Base-by-base conservation (phyloP, 202 grass and related monocot genomes). In the Brachypodium distachyon region DNA sequence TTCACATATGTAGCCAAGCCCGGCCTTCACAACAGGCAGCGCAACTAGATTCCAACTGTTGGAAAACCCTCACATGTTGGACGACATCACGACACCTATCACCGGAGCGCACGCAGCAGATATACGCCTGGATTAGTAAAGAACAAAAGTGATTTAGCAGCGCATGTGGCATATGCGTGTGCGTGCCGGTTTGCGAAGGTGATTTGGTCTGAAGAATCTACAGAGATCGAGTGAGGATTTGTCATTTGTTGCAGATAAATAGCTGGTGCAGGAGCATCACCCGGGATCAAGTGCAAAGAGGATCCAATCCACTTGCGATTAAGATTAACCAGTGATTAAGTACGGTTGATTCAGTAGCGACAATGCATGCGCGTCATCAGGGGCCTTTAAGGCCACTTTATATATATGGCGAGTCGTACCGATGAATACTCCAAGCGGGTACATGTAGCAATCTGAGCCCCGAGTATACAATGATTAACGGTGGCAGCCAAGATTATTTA, bases 341-440 rank as follows among this genome's bases (percentile, higher is more conserved):
- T 4, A 23, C 33, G 76, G 37, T 44, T 49, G 3, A 56, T 23
- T n/a, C n/a, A n/a, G n/a, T n/a, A 65, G 60, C 34, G 26, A 41
- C 23, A 67, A 37, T 78, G 3, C 10, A 19, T 52, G 64, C 25
- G 39, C 14, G 39, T 49, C 57, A 82, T 59, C 64, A 64, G 46
- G 28, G 34, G 44, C 37, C 28, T 38, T 58, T 76, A 57, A 66
- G 29, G n/a, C n/a, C 64, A 72, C 64, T 23, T 17, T 69, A 58
- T 69, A 51, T 85, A 36, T 36, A 48, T 56, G 83, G 77, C 70
- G 81, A 66, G 86, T 72, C 57, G n/a, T 25, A 21, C 39, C 50
- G 10, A 37, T 40, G 25, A 25, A 54, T 58, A 21, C 70, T 84
- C 86, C 81, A 84, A 84, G 76, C 27, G 44, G 33, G 48, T 2